Base-by-base conservation (phyloP, 306 rosid species). In the Cicer cuneatum region DNA sequence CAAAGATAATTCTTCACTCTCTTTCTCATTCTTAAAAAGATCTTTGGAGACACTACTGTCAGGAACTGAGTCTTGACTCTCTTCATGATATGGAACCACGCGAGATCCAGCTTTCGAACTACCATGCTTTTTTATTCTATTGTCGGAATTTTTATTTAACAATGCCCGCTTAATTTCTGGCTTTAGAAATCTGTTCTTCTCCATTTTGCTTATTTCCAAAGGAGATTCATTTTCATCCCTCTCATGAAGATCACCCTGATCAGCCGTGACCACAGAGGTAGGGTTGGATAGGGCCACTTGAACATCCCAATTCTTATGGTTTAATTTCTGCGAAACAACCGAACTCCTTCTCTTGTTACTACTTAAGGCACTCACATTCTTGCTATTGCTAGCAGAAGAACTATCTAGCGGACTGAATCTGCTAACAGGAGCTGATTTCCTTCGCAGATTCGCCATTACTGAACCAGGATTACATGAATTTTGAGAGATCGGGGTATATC, bases 81-180 rank as follows among this genome's bases (percentile, higher is more conserved):
- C 93, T 66, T 87, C 96, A 7, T 78, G 78, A 85, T 75, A 90
- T 9, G 99, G 97, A 87, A 85, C 92, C 52, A 95, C 97, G 21
- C 97, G 99, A 74, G 93, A 88, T 90, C 89, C 97, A 21, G 83
- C 71, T 82, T 83, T 88, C 47, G 80, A 53, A 41, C 87, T 92
- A 35, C 86, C 87, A 51, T 83, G 71, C 71, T 72, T 93, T 37
- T 78, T 85, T 46, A 69, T 84, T 82, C 76, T 90, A 46, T 82
- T 86, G 1, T 86, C 93, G 10, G 89, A 65, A 73, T 66, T 80
- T 79, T 83, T 91, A 48, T 68, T 59, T 80, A 88, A 79, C 40
- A 87, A 78, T 12, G 88, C 83, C 53, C 89, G 81, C 57, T 77
- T 90, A 46, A 82, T 70, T 49, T 90, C 92, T 9, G 83, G 87